Evolutionary conservation across 2,329 filamentous ascomycete genomes (phyloP), one percentile per base, ranked within the genome.

Genomic region (Fusarium beomiforme): DNA sequence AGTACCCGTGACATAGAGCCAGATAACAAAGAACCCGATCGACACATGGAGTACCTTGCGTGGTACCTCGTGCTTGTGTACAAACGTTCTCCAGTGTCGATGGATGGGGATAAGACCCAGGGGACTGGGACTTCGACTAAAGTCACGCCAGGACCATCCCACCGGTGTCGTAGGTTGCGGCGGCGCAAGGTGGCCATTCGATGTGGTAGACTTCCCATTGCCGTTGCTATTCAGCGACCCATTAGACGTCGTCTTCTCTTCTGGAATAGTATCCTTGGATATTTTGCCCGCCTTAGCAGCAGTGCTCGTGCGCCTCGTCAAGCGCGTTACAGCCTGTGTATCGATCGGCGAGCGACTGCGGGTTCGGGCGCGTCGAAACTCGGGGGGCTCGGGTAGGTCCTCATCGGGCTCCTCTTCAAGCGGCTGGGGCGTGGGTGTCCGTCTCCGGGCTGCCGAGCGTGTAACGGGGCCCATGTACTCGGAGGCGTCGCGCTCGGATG

Each of bases 41-140:
- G 95, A 98, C 62, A 98, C 93, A 80, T 99, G 96, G 39, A 99
- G 87, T 42, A 91, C 85, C 82, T 99, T 99, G 76, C 96, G 92
- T 13, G 96, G 96, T 57, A 99, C 95, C 83, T 99, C 96, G 82
- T 99, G 95, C 77, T 94, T 94, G 86, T 99, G 96, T 70, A 97
- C 93, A 78, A 99, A 94, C 31, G 88, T 92, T 75, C 94, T 89
- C 89, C 96, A 99, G 79, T 96, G 92, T 67, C 93, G 88, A 81
- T 99, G 96, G 76, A 99, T 95, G 5, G 96, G 96, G 67, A 99
- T 99, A 51, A 98, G 86, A 12, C 96, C 96, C 8, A 98, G 87
- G 13, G 96, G 96, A 76, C 93, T 97, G 5, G 96, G 96, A 75
- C 94, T 97, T 70, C 96, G 89, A 76, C 94, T 97, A 79, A 98